Conservation (phyloP, 2,329 filamentous ascomycete genomes). For the Daldinia sp. region DNA sequence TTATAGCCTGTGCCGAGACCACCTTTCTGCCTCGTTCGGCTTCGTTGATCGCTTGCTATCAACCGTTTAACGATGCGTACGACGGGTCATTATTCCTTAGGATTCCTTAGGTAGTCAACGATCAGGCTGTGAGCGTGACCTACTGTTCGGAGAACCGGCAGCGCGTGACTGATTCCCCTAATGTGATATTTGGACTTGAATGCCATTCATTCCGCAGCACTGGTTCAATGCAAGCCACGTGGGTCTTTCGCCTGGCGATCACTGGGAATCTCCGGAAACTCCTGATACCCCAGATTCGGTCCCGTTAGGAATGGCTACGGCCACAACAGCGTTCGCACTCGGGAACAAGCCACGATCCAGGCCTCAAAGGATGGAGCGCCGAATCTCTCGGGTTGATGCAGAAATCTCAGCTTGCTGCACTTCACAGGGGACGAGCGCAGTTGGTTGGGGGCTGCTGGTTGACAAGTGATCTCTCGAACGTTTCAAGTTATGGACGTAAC, state of each 20-base stretch:
- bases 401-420: constrained; percentile 6
- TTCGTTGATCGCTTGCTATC: not conserved
- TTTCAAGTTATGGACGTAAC: constrained; percentile 23
- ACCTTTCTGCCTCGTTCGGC: constrained; percentile 7
- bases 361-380: constrained; percentile 3
- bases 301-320: constrained; percentile 8
- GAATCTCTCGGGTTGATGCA: constrained; percentile 16
- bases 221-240: constrained; percentile 37
- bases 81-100: too few relatives aligned
- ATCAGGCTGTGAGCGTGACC: not conserved
- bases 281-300: constrained; percentile 29
- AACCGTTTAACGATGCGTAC: not conserved
- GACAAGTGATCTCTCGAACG: constrained; percentile 18
- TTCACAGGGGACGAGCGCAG: constrained; percentile 1
- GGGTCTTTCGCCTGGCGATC: constrained; percentile 27
- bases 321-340: constrained; percentile 4
- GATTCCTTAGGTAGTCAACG: too few relatives aligned
- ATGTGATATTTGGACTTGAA: constrained; percentile 18
- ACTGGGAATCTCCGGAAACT: constrained; percentile 11
- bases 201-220: constrained; percentile 27
- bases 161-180: not conserved
- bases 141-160: constrained; percentile 7
- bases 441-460: constrained; percentile 2
- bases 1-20: constrained; percentile 25
- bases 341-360: constrained; percentile 22